These are phyloP conservation scores for Geotrichum fermentans DNA, from an alignment of 1,139 yeast genomes.

Conservation along the genomic window DNA sequence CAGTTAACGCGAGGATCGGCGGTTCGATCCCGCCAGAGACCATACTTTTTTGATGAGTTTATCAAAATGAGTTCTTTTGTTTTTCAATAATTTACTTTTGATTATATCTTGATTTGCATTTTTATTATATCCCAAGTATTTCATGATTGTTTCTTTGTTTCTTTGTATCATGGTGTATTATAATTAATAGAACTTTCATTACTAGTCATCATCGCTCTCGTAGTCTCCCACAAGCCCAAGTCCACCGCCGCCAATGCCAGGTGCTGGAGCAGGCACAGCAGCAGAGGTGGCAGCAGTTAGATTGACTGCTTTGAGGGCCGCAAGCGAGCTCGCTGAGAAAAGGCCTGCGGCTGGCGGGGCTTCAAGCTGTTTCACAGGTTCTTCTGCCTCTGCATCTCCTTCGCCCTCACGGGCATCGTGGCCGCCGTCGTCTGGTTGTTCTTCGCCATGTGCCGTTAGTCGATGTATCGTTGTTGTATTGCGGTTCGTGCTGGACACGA, in stretches of 20 bases:
- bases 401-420: background rate
- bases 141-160: background rate
- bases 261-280: background rate
- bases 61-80: no score
- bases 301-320: conserved; percentile 3
- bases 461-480: conserved; percentile 1
- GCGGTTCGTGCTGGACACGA: background rate
- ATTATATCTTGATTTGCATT: no score
- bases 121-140: no score
- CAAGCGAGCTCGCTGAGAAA: conserved; percentile 9
- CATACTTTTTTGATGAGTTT: no score
- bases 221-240: conserved; percentile 16
- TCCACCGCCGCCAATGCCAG: conserved; percentile 5
- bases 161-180: background rate
- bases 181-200: background rate
- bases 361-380: conserved; percentile 1
- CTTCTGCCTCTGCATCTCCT: conserved; percentile 1
- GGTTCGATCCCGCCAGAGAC: no score
- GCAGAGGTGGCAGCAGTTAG: background rate
- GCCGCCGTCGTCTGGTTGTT: background rate
- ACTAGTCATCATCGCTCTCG: conserved; percentile 16
- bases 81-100: no score
- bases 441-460: background rate
- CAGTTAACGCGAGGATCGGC: no score
- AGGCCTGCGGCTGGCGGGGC: background rate